A percentile compares a stretch with the other conserved stretches of the same genome.
These are phyloP conservation scores for Colletotrichum sidae DNA, from an alignment of 2,329 filamentous ascomycete species.

Conservation along the genomic window DNA sequence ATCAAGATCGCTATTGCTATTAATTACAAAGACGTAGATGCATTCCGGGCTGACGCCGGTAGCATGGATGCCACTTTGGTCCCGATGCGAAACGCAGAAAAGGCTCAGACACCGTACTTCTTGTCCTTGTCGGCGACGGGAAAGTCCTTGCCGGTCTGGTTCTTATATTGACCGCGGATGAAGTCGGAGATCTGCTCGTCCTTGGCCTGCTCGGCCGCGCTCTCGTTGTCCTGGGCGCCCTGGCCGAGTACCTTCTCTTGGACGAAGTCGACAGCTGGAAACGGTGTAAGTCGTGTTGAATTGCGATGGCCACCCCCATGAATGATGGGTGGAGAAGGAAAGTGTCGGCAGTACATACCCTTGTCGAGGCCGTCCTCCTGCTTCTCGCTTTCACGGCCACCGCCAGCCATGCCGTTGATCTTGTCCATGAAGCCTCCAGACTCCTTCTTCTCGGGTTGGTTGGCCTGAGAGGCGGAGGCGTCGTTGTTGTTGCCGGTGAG, in stretches of 20 bases:
- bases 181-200: conserved; percentile 82
- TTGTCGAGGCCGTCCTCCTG: conserved; percentile 88
- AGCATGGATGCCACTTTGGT: no score
- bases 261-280: conserved; percentile 77
- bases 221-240: conserved; percentile 78
- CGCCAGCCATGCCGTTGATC: conserved; percentile 77
- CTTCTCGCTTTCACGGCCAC: conserved; percentile 80
- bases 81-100: no score
- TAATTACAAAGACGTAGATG: no score
- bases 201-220: conserved; percentile 83
- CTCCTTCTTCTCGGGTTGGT: conserved; percentile 48
- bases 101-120: conserved; percentile 30
- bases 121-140: conserved; percentile 71
- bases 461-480: conserved; percentile 40
- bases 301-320: background rate
- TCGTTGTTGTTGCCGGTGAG: conserved; percentile 52
- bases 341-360: conserved; percentile 58
- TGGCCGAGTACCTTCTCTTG: conserved; percentile 80
- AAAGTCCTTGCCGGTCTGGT: conserved; percentile 73
- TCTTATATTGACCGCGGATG: conserved; percentile 79
- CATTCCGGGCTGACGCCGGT: no score
- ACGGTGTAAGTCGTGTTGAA: background rate
- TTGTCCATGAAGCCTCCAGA: conserved; percentile 74
- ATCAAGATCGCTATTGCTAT: no score
- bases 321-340: no score